These are phyloP conservation scores for Prototheca wickerhamii DNA, from an alignment of 163 green algal species.

Conservation along the genomic window DNA sequence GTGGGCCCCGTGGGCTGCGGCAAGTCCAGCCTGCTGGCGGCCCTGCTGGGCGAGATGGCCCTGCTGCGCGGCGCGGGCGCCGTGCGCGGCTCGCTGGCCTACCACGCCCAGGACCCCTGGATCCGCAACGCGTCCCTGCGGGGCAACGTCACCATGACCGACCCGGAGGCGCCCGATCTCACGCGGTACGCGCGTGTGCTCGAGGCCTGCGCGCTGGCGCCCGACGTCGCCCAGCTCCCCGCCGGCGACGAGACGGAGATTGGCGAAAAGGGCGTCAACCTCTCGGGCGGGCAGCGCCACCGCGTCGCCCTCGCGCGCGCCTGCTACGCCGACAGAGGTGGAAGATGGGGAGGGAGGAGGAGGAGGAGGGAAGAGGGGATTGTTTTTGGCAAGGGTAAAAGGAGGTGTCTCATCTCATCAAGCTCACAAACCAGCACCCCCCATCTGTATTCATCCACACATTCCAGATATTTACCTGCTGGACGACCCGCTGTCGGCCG, in stretches of 20 bases:
- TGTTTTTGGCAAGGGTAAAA: too few relatives aligned
- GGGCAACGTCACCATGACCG: slow-evolving; percentile 47
- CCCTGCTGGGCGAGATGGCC: slow-evolving; percentile 83
- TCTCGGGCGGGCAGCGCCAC: slow-evolving; percentile 63
- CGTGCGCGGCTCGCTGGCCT: slow-evolving; percentile 37
- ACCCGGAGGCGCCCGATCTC: neutral
- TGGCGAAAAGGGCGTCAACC: slow-evolving; percentile 33
- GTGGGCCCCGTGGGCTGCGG: slow-evolving; percentile 59
- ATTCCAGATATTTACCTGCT: slow-evolving; percentile 44
- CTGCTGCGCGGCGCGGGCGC: slow-evolving; percentile 4
- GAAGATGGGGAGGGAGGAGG: too few relatives aligned
- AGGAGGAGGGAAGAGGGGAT: too few relatives aligned
- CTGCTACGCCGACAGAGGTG: slow-evolving; percentile 43
- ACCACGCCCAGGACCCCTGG: slow-evolving; percentile 60
- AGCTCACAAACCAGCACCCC: neutral
- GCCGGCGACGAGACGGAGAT: slow-evolving; percentile 44
- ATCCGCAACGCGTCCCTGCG: slow-evolving; percentile 67
- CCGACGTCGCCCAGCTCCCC: slow-evolving; percentile 49
- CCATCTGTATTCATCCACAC: neutral
- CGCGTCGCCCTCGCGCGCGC: slow-evolving; percentile 59
- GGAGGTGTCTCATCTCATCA: neutral
- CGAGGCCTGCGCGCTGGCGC: slow-evolving; percentile 17
- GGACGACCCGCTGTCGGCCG: slow-evolving; percentile 63
- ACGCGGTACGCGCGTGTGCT: slow-evolving; percentile 12
- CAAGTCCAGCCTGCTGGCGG: slow-evolving; percentile 72